phyloP scores from a whole-genome alignment of 176 grass and related monocot species.

The Oryza glumipatula region DNA sequence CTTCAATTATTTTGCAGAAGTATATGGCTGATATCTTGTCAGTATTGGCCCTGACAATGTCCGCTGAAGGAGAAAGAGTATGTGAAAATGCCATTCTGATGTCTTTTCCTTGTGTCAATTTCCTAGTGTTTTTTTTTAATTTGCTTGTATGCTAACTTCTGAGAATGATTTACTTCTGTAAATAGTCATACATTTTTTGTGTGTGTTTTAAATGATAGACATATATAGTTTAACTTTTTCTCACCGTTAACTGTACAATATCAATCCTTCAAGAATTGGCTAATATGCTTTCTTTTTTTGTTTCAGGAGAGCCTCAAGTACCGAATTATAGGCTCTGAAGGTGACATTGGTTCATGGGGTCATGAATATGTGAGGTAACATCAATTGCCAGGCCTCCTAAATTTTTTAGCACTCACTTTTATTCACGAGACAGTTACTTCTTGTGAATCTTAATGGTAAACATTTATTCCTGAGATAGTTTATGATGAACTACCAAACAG shows the following conservation, averaged over 20 bases:
- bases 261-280: not conserved
- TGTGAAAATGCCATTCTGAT: not conserved
- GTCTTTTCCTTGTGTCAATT: constrained; percentile 17
- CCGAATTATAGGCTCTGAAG: constrained; percentile 68
- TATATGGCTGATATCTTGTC: constrained; percentile 87
- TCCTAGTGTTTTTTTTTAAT: not conserved
- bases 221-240: not conserved
- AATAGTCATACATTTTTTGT: not conserved
- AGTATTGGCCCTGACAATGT: constrained; percentile 90
- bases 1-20: constrained; percentile 39
- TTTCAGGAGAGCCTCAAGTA: constrained; percentile 77
- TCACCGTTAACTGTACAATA: not conserved
- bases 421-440: not conserved
- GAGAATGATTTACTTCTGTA: not conserved
- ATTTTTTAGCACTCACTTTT: not conserved
- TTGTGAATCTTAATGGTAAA: not conserved
- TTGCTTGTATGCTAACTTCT: not conserved
- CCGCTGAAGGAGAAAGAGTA: constrained; percentile 91
- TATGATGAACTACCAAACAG: not conserved
- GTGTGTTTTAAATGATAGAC: not conserved
- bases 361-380: constrained; percentile 82
- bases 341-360: constrained; percentile 80
- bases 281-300: not conserved
- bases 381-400: not conserved
- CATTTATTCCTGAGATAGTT: not conserved